phyloP scores from a whole-genome alignment of 208 protist species.

The Leishmania arabica region DNA sequence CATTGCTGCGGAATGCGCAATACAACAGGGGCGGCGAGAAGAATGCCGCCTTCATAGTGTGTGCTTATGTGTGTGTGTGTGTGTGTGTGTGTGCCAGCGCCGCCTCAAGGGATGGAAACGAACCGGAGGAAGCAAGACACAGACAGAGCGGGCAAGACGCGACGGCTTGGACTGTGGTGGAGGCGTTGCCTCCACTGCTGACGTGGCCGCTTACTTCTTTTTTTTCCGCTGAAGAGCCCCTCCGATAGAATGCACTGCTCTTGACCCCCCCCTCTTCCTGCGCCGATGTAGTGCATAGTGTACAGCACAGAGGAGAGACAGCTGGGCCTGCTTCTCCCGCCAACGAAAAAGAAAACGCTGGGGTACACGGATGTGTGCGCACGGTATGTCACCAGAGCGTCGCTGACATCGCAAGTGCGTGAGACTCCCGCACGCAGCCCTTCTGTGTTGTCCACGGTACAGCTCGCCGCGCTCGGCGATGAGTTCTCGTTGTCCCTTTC shows the following conservation, averaged over 20 bases:
- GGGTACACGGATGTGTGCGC: background rate
- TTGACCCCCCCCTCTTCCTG: background rate
- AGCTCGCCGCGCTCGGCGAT: background rate
- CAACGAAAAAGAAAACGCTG: background rate
- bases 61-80: background rate
- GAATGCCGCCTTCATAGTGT: background rate
- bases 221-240: background rate
- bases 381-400: background rate
- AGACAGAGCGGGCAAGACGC: background rate
- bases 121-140: background rate
- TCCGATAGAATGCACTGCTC: too few relatives aligned
- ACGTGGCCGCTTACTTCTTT: background rate
- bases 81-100: too few relatives aligned
- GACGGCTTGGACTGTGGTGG: too few relatives aligned
- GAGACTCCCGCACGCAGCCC: background rate
- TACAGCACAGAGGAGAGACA: background rate
- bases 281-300: background rate
- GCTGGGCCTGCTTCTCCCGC: background rate
- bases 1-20: background rate
- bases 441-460: slow-evolving; percentile 11
- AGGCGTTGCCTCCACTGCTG: background rate
- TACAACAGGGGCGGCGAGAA: background rate
- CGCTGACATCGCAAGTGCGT: background rate
- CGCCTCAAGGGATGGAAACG: background rate
- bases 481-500: background rate